Evolutionary conservation across 2,329 filamentous ascomycete genomes (phyloP), one percentile per base, ranked within the genome.

Genomic region (Ophiostoma sp.): DNA sequence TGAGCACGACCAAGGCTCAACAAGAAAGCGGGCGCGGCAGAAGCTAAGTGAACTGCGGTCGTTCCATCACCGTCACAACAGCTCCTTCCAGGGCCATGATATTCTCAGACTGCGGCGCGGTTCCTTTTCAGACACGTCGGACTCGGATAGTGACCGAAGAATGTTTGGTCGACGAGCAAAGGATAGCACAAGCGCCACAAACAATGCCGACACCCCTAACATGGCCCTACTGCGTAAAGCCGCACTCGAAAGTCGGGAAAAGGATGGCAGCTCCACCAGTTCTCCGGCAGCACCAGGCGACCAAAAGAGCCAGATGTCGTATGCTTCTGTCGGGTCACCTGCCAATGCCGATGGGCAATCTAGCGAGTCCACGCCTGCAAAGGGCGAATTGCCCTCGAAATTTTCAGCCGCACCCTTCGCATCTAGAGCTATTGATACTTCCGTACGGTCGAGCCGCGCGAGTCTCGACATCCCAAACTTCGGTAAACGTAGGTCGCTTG

Each of bases 101-200:
- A 83, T 86, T 69, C 77, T 83, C 41, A 81, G 81, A 64, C 81
- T 83, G 42, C 81, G 83, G 65, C 81, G 80, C 66, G 80, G 81
- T 11, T 87, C 86, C 9, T 76, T 81, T 9, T 90, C 89, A 0
- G 87, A 87, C 67, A 82, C 83, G 5, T 89, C 88, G 4, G 84
- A 84, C 4, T 89, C 88, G 5, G 84, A 84, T 41, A 85, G 81
- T 63, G 85, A 87, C 58, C 77, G 77, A 40, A 78, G 75, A 65
- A 76, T 75, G 71, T 66, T 66, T n/a, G 16, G 27, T 14, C 65
- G 65, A 14, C 42, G 63, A 27, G 18, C 41, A 9, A 64, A 12
- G 18, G 63, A 64, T 16, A 11, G 41, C 6, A 12, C 40, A 6
- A n/a, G 38, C 12, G 12, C 60, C 4, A 16, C 14, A 11, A 18